Evolutionary conservation across 305 asterid species (phyloP).

Genomic region (Fraxinus velutina): DNA sequence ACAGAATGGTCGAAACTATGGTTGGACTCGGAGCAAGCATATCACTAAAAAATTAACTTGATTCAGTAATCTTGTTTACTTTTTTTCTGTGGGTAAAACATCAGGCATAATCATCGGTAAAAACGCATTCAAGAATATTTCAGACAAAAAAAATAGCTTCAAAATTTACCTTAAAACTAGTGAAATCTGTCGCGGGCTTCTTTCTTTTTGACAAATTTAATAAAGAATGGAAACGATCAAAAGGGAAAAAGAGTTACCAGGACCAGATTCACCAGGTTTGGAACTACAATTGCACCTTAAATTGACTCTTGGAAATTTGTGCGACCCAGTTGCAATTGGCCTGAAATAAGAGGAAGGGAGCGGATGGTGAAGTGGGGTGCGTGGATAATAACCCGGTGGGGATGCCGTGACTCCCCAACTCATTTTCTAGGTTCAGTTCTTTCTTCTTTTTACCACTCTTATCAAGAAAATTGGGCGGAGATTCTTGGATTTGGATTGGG

Average conservation of each 20-base stretch:
- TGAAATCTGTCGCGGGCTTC: neutral
- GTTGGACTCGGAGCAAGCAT: neutral
- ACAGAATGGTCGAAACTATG: neutral
- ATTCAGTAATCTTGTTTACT: neutral
- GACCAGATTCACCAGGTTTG: conserved; percentile 38
- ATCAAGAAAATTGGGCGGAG: neutral
- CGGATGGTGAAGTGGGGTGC: conserved; percentile 22
- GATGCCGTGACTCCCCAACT: conserved; percentile 29
- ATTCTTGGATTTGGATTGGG: neutral
- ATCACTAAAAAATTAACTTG: neutral
- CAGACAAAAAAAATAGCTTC: neutral
- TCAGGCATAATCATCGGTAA: neutral
- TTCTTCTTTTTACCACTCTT: neutral
- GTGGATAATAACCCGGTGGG: conserved; percentile 20
- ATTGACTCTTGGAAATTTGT: conserved; percentile 22
- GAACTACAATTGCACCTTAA: conserved; percentile 37
- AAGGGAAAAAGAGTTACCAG: conserved; percentile 11
- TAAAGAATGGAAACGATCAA: neutral
- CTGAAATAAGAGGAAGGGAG: conserved; percentile 23
- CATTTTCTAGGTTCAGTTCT: conserved; percentile 22
- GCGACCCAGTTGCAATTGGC: conserved; percentile 22
- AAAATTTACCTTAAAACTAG: neutral
- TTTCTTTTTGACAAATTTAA: neutral
- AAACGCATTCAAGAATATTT: neutral
- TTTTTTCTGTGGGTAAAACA: neutral